Conservation (phyloP, 2,329 filamentous ascomycete genomes). For the Xylariales sp. region DNA sequence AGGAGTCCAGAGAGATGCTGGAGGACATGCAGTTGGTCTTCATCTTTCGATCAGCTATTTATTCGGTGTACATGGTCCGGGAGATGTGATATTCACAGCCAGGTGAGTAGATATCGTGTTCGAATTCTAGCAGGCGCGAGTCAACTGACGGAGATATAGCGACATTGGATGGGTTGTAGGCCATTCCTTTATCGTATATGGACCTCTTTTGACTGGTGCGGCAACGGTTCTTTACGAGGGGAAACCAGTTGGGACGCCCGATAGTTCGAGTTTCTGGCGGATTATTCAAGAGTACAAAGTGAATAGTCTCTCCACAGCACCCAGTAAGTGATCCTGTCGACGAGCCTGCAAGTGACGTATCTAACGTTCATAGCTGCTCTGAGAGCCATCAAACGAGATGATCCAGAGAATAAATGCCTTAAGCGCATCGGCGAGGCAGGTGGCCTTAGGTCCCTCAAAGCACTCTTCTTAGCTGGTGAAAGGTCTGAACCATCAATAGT, state of each 20-base stretch:
- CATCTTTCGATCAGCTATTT: constrained; percentile 78
- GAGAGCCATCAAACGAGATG: constrained; percentile 80
- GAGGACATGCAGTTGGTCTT: constrained; percentile 81
- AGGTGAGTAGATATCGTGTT: constrained; percentile 39
- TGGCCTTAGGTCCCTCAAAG: constrained; percentile 67
- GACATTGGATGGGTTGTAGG: constrained; percentile 94
- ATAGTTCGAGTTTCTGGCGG: constrained; percentile 84
- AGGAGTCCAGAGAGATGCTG: constrained; percentile 58
- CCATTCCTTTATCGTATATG: constrained; percentile 85
- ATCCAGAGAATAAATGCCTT: constrained; percentile 68
- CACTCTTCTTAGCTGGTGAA: constrained; percentile 83
- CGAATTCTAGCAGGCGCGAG: too few species aligned
- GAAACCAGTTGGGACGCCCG: constrained; percentile 23
- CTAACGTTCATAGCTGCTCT: constrained; percentile 52
- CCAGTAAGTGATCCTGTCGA: constrained; percentile 40
- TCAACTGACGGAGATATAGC: constrained; percentile 2
- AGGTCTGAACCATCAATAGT: constrained; percentile 84
- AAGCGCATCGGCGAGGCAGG: constrained; percentile 58
- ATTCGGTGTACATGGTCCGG: constrained; percentile 77
- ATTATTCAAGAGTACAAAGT: constrained; percentile 81
- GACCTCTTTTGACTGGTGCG: constrained; percentile 77
- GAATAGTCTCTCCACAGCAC: constrained; percentile 79
- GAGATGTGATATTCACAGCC: constrained; percentile 56
- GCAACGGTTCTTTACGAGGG: constrained; percentile 88
- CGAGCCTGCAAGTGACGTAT: constrained; percentile 18